Evolutionary conservation across 2,329 filamentous ascomycete species (phyloP).

Genomic region (Cercospora citrullina): DNA sequence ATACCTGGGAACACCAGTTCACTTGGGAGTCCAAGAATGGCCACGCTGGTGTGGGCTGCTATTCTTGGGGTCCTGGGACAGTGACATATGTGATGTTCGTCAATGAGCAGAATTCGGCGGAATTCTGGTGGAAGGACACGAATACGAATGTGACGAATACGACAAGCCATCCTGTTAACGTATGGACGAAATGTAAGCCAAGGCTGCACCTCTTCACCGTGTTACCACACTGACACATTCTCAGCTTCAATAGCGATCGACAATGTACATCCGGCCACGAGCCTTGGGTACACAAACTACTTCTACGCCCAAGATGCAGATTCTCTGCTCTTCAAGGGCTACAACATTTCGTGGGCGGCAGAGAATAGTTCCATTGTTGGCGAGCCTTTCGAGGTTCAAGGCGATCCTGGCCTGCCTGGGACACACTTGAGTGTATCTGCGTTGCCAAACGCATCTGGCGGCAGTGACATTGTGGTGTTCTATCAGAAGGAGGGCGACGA

Average conservation of each 20-base stretch:
- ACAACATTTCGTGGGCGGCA: slow-evolving; percentile 42
- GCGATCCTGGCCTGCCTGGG: slow-evolving; percentile 40
- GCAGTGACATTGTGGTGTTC: slow-evolving; percentile 38
- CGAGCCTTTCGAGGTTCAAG: slow-evolving; percentile 40
- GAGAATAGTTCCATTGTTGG: slow-evolving; percentile 43
- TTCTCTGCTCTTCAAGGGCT: slow-evolving; percentile 42
- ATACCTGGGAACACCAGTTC: slow-evolving; percentile 41
- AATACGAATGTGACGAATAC: slow-evolving; percentile 38
- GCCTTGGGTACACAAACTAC: slow-evolving; percentile 46
- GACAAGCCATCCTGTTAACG: slow-evolving; percentile 43
- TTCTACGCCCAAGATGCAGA: slow-evolving; percentile 45
- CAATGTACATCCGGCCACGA: slow-evolving; percentile 43
- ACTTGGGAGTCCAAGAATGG: slow-evolving; percentile 44
- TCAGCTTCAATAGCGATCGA: slow-evolving; percentile 35
- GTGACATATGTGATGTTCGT: slow-evolving; percentile 48
- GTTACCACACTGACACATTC: neutral
- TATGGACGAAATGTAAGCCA: slow-evolving; percentile 39
- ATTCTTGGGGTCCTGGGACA: slow-evolving; percentile 30
- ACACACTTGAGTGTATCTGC: slow-evolving; percentile 45
- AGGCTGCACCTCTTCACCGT: neutral
- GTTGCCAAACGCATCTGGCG: slow-evolving; percentile 36
- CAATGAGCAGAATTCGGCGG: slow-evolving; percentile 42
- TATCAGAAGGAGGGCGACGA: slow-evolving; percentile 37
- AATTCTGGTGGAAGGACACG: slow-evolving; percentile 50
- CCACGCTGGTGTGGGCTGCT: slow-evolving; percentile 40